A percentile compares a stretch with the other conserved stretches of the same genome.
Conservation (phyloP, 2,329 filamentous ascomycete species). For the Coniochaeta prunicola region DNA sequence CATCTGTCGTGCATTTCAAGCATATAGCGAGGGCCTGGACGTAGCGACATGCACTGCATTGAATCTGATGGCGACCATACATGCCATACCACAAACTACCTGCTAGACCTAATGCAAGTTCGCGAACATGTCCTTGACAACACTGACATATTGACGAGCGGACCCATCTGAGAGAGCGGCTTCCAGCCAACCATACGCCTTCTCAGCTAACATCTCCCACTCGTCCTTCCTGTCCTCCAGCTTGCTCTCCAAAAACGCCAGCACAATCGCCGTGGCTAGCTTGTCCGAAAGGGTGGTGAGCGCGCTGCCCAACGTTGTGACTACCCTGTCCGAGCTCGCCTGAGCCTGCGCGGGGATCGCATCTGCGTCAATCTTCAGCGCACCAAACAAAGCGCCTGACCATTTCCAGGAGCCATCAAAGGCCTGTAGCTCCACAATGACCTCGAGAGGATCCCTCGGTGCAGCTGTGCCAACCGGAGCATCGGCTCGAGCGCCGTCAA, state of each 20-base stretch:
- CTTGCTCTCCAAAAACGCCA: slow-evolving; percentile 41
- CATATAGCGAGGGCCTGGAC: too few species aligned
- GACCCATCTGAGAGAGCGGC: background rate
- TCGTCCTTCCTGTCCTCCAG: slow-evolving; percentile 38
- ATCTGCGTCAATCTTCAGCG: slow-evolving; percentile 10
- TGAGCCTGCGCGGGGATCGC: background rate
- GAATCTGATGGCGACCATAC: too few species aligned
- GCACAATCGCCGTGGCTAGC: slow-evolving; percentile 29
- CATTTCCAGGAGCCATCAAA: slow-evolving; percentile 48
- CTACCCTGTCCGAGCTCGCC: background rate
- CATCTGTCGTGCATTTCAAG: too few species aligned
- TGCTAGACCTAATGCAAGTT: background rate
- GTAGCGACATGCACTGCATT: too few species aligned
- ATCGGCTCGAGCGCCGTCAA: background rate
- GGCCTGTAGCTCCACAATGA: slow-evolving; percentile 45
- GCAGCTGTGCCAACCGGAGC: background rate
- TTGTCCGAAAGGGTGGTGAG: slow-evolving; percentile 2
- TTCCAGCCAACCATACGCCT: slow-evolving; percentile 34
- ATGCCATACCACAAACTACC: background rate
- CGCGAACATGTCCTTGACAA: background rate
- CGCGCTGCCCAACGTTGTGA: slow-evolving; percentile 15
- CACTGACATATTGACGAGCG: background rate
- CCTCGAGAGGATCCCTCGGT: slow-evolving; percentile 19
- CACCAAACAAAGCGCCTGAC: slow-evolving; percentile 16
- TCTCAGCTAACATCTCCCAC: slow-evolving; percentile 51